Percentiles rank a stretch among this genome's conserved stretches.
Conservation (phyloP, 306 rosid genomes). For the Purshia tridentata region DNA sequence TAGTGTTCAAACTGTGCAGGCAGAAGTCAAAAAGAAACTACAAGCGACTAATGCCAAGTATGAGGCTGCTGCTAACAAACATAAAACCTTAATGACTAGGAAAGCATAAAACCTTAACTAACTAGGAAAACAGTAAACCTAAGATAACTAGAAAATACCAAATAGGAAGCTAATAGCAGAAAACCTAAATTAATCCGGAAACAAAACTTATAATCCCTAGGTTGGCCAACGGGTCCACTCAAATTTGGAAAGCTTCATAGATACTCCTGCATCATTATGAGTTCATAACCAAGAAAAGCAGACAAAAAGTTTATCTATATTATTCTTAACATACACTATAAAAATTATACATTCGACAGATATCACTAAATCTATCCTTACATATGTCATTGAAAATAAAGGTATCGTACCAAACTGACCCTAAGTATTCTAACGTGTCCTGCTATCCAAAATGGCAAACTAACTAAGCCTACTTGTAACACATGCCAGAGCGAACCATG, state of each 20-base stretch:
- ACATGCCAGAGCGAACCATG: background rate
- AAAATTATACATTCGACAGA: background rate
- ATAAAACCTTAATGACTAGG: too few relatives aligned
- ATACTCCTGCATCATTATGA: too few relatives aligned
- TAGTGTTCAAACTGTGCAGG: background rate
- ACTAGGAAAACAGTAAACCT: too few relatives aligned
- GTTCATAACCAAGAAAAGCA: background rate
- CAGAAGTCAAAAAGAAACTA: too few relatives aligned
- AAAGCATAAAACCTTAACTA: too few relatives aligned
- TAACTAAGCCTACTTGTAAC: background rate
- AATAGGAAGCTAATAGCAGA: too few relatives aligned
- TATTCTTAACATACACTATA: background rate
- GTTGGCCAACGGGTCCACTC: too few relatives aligned
- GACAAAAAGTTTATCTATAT: background rate
- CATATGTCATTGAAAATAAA: background rate
- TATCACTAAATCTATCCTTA: background rate
- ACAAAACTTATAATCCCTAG: too few relatives aligned
- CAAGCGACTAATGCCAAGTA: background rate
- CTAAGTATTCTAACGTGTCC: background rate
- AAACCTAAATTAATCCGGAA: too few relatives aligned
- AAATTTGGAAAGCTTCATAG: too few relatives aligned
- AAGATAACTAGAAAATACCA: too few relatives aligned
- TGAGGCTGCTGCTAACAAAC: background rate
- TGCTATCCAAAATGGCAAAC: background rate
- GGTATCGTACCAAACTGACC: background rate